Conservation (phyloP, 352 stramenopile genomes). For the Phytopythium cucurbitacearum region DNA sequence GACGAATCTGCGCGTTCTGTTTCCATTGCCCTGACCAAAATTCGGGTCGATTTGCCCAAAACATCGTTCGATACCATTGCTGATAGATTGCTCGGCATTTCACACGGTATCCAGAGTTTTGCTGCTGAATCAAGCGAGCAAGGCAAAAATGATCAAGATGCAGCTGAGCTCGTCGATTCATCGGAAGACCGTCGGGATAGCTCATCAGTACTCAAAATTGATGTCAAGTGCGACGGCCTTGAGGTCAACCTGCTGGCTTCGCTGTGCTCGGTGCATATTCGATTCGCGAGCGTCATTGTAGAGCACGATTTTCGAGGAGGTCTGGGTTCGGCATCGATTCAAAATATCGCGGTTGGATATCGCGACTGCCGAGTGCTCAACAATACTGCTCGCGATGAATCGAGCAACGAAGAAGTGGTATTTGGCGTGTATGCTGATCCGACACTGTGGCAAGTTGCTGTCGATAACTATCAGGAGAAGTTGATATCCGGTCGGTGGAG, state of each 20-base stretch:
- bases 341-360: conserved; percentile 59
- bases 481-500: conserved; percentile 58
- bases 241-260: conserved; percentile 32
- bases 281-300: conserved; percentile 39
- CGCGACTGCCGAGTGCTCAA: conserved; percentile 8
- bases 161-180: too few species aligned
- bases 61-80: conserved; percentile 18
- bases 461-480: conserved; percentile 73
- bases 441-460: conserved; percentile 58
- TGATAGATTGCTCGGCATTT: conserved; percentile 10
- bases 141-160: background rate
- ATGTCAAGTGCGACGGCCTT: conserved; percentile 41
- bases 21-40: conserved; percentile 22
- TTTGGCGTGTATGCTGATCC: conserved; percentile 66
- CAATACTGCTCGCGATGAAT: background rate
- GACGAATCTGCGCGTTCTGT: conserved; percentile 6
- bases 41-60: conserved; percentile 26
- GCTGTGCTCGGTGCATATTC: conserved; percentile 45
- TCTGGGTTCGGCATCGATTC: conserved; percentile 39
- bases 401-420: conserved; percentile 50
- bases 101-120: too few species aligned
- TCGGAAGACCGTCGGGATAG: background rate
- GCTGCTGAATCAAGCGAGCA: background rate
- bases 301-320: conserved; percentile 17
- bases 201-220: background rate